Evolutionary conservation across 2,329 filamentous ascomycete genomes (phyloP).

Genomic region (Monosporascus ibericus): DNA sequence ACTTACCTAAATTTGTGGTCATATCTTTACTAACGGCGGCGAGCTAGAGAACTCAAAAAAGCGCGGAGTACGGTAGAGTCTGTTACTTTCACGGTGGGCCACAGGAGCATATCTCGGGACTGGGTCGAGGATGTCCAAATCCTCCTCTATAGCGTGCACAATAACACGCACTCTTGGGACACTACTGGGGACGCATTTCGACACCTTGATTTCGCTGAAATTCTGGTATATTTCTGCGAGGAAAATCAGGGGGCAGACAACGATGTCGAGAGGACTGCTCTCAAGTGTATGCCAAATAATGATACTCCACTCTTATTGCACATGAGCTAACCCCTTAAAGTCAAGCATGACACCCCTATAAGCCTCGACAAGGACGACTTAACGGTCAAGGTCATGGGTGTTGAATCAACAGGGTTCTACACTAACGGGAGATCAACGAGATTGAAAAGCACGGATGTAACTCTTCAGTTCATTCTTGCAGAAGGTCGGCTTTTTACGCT

Average conservation of each 20-base stretch:
- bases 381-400: slow-evolving; percentile 2
- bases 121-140: slow-evolving; percentile 4
- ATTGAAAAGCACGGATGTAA: slow-evolving; percentile 5
- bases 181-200: background rate
- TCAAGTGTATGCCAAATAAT: slow-evolving; percentile 6
- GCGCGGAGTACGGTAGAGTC: slow-evolving; percentile 9
- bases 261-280: slow-evolving; percentile 5
- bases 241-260: slow-evolving; percentile 1
- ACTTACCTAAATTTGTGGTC: too few relatives aligned
- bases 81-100: slow-evolving; percentile 5
- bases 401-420: slow-evolving; percentile 4
- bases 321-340: background rate
- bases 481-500: slow-evolving; percentile 3
- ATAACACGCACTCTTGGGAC: background rate
- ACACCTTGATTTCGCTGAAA: slow-evolving; percentile 10
- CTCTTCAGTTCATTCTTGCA: slow-evolving; percentile 12
- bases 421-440: slow-evolving; percentile 1
- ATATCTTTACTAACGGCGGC: too few relatives aligned
- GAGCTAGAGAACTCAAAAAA: slow-evolving; percentile 8
- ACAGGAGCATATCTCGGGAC: slow-evolving; percentile 6
- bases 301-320: background rate
- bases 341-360: slow-evolving; percentile 2
- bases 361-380: slow-evolving; percentile 1
- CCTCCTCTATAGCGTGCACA: slow-evolving; percentile 1
- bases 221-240: slow-evolving; percentile 7